Evolutionary conservation across 1,284 basidiomycete genomes (phyloP).

Genomic region (Microbotryum lychnidis-dioicae): DNA sequence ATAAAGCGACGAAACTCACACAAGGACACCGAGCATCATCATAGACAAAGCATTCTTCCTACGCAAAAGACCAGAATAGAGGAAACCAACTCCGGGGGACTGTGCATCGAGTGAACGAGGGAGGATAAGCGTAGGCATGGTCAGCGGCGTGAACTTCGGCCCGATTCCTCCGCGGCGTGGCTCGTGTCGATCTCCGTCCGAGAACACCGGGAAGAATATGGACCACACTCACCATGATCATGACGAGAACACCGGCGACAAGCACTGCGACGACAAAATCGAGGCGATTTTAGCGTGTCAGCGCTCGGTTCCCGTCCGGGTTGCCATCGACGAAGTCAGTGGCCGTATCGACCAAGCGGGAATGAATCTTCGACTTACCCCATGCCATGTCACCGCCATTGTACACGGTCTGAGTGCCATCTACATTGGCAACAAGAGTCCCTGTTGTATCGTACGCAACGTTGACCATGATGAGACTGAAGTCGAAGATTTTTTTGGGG

Average conservation of each 20-base stretch:
- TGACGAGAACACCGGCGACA: conserved; percentile 50
- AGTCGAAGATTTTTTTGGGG: background rate
- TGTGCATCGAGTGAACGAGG: background rate
- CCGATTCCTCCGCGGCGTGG: background rate
- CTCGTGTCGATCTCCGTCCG: background rate
- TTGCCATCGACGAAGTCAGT: background rate
- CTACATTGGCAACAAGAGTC: conserved; percentile 8
- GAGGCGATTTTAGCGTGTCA: conserved; percentile 3
- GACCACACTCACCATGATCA: conserved; percentile 58
- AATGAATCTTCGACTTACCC: background rate
- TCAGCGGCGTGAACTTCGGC: background rate
- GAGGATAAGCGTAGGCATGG: background rate
- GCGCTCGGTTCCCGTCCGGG: background rate
- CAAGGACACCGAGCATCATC: conserved; percentile 76
- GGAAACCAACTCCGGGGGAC: background rate
- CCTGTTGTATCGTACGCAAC: conserved; percentile 20
- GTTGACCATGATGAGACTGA: background rate
- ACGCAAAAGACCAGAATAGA: conserved; percentile 25
- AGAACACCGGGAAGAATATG: background rate
- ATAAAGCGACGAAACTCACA: conserved; percentile 29
- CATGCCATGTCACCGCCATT: conserved; percentile 19
- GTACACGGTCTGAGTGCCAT: background rate
- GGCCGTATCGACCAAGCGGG: background rate
- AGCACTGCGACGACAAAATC: background rate
- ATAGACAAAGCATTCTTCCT: conserved; percentile 75